Evolutionary conservation across 768 basidiomycete genomes (phyloP).

Genomic region (Suillus ampliporus): DNA sequence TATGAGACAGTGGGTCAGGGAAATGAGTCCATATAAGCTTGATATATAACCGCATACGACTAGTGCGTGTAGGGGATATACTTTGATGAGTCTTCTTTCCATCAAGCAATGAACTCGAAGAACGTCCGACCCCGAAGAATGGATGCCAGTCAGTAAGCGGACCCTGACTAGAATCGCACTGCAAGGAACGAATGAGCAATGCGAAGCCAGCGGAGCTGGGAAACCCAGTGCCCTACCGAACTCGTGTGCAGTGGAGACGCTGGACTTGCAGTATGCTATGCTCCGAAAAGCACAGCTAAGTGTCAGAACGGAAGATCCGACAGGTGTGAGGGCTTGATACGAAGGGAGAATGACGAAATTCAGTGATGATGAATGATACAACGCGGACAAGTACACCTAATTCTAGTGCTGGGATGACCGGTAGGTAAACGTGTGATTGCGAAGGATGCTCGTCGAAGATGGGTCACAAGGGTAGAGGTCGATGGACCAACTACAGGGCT

Average conservation of each 20-base stretch:
- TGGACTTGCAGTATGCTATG: neutral
- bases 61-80: neutral
- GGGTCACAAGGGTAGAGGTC: neutral
- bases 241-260: constrained; percentile 1
- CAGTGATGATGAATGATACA: constrained; percentile 1
- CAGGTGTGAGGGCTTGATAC: too few species aligned
- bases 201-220: neutral
- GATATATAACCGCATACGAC: neutral
- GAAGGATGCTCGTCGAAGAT: neutral
- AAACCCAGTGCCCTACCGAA: constrained; percentile 5
- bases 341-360: neutral
- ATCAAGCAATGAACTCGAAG: neutral
- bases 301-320: constrained; percentile 3
- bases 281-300: constrained; percentile 1
- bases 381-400: neutral
- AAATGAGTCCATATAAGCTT: neutral
- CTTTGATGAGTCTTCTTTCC: neutral
- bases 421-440: neutral
- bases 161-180: neutral
- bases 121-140: constrained; percentile 2
- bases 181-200: neutral
- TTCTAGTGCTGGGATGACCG: neutral
- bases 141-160: neutral
- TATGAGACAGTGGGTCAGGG: neutral
- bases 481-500: neutral